Percentiles rank a stretch among this genome's conserved stretches.
These are phyloP conservation scores for Epichloe scottii DNA, from an alignment of 2,329 filamentous ascomycete genomes.

Conservation along the genomic window DNA sequence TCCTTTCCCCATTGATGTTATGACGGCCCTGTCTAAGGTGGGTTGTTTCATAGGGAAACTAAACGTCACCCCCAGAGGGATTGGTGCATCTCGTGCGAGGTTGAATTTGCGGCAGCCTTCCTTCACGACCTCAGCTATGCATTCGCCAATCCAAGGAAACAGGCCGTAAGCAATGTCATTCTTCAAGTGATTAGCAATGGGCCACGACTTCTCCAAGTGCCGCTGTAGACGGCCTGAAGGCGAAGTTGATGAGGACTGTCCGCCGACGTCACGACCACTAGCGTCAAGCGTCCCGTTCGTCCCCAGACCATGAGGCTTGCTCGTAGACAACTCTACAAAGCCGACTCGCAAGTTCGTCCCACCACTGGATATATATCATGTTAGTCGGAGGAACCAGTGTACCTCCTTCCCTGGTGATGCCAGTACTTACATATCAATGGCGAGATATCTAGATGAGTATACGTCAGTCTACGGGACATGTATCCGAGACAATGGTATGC, in stretches of 20 bases:
- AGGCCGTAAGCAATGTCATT: slow-evolving; percentile 61
- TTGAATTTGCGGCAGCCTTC: slow-evolving; percentile 36
- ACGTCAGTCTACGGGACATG: slow-evolving; percentile 4
- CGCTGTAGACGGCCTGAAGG: slow-evolving; percentile 33
- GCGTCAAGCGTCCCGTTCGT: slow-evolving; percentile 3
- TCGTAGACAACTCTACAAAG: slow-evolving; percentile 48
- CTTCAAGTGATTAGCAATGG: slow-evolving; percentile 61
- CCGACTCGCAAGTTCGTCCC: slow-evolving; percentile 58
- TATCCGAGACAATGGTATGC: neutral
- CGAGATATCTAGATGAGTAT: slow-evolving; percentile 35
- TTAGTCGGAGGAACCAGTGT: neutral
- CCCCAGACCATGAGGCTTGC: neutral
- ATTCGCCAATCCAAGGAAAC: slow-evolving; percentile 71
- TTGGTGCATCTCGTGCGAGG: slow-evolving; percentile 29
- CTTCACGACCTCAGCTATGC: slow-evolving; percentile 60
- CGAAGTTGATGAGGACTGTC: neutral
- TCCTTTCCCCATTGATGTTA: slow-evolving; percentile 60
- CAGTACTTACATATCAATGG: slow-evolving; percentile 49
- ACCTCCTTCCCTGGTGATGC: slow-evolving; percentile 14
- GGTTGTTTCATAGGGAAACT: slow-evolving; percentile 58
- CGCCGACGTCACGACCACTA: slow-evolving; percentile 4
- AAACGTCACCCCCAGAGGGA: slow-evolving; percentile 58
- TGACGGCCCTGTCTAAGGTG: slow-evolving; percentile 46
- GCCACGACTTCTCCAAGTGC: slow-evolving; percentile 58
- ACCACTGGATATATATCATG: slow-evolving; percentile 31